phyloP scores from a whole-genome alignment of 768 basidiomycete species.

The Amanita pallidorosea region DNA sequence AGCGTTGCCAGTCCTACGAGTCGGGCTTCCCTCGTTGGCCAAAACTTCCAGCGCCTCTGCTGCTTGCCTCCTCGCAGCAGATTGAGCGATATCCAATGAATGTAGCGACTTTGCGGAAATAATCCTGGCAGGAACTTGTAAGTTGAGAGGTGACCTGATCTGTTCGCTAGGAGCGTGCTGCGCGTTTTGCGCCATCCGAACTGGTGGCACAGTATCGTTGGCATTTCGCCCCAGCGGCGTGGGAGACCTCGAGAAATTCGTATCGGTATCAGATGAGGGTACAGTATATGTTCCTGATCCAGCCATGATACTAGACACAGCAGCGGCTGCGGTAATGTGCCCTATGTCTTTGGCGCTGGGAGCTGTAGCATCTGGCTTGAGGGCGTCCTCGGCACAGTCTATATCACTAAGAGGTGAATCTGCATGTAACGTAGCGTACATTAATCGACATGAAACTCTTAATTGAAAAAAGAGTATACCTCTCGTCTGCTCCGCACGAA shows the following conservation, averaged over 20 bases:
- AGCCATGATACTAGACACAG: constrained; percentile 40
- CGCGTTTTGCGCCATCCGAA: not conserved
- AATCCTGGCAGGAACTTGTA: not conserved
- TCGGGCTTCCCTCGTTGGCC: constrained; percentile 1
- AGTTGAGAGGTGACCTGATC: not conserved
- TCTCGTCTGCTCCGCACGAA: not conserved
- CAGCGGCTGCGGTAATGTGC: constrained; percentile 23
- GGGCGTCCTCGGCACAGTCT: not conserved
- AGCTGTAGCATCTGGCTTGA: constrained; percentile 17
- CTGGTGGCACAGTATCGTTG: not conserved
- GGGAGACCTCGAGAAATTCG: not conserved
- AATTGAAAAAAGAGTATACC: not conserved
- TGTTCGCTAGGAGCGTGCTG: not conserved
- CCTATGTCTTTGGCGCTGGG: constrained; percentile 16
- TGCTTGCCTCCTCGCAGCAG: constrained; percentile 1
- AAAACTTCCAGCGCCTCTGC: constrained; percentile 2
- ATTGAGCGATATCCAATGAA: not conserved
- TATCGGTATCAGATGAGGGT: not conserved
- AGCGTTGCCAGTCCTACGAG: not conserved
- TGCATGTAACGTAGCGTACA: not conserved
- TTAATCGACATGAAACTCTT: not conserved
- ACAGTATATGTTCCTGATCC: constrained; percentile 17
- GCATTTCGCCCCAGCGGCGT: not conserved
- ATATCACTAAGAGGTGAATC: constrained; percentile 5
- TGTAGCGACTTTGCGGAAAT: not conserved